These are phyloP conservation scores for Aspergillus affinis DNA, from an alignment of 495 filamentous ascomycete species.

Conservation along the genomic window DNA sequence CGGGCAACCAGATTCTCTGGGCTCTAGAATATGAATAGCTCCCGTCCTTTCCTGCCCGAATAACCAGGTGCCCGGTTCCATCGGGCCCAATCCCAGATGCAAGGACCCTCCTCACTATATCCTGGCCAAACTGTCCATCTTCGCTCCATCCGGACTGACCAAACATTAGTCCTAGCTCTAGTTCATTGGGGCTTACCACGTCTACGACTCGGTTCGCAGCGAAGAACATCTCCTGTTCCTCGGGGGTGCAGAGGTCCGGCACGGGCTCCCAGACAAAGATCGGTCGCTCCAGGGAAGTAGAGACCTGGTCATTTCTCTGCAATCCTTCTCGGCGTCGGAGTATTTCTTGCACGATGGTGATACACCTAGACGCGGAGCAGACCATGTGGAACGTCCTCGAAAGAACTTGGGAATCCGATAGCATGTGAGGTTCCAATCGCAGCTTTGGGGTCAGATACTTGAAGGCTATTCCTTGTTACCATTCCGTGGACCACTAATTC, in stretches of 20 bases:
- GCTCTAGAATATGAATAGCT: conserved; percentile 50
- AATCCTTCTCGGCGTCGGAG: conserved; percentile 45
- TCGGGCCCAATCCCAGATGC: conserved; percentile 48
- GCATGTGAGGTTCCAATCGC: conserved; percentile 62
- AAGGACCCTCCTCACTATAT: conserved; percentile 59
- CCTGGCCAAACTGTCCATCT: conserved; percentile 44
- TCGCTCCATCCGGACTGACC: conserved; percentile 54
- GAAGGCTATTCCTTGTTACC: conserved; percentile 62
- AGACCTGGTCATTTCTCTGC: conserved; percentile 24
- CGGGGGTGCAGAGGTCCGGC: conserved; percentile 78
- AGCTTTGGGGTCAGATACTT: conserved; percentile 84
- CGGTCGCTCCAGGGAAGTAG: conserved; percentile 44
- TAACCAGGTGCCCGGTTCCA: conserved; percentile 48
- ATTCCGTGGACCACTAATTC: neutral
- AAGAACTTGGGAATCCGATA: conserved; percentile 58
- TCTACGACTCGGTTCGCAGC: conserved; percentile 73
- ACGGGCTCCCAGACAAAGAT: conserved; percentile 95
- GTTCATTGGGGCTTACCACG: conserved; percentile 84
- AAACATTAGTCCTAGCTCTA: conserved; percentile 81
- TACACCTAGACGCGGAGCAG: conserved; percentile 76
- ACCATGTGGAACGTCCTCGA: conserved; percentile 85
- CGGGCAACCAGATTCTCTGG: conserved; percentile 50
- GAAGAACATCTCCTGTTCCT: conserved; percentile 70
- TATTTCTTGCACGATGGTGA: conserved; percentile 66
- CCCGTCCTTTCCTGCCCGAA: conserved; percentile 58